Percentiles rank a stretch among this genome's conserved stretches.
These are phyloP conservation scores for Parmales sp. DNA, from an alignment of 108 stramenopile genomes.

Conservation along the genomic window DNA sequence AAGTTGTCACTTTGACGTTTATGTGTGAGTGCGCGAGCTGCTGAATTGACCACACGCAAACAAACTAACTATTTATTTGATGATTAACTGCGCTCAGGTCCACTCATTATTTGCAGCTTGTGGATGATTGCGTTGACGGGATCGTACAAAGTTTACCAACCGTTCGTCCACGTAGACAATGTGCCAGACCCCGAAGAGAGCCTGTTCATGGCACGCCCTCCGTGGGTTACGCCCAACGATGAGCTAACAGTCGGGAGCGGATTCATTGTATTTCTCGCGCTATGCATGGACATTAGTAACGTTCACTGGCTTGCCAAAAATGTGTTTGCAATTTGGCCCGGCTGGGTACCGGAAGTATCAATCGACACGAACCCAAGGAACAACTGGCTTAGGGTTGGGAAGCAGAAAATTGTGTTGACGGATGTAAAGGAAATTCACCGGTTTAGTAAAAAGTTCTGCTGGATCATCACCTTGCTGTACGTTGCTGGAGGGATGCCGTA, in stretches of 20 bases:
- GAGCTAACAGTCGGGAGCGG: background rate
- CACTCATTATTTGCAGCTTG: background rate
- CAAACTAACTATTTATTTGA: no score
- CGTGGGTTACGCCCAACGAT: background rate
- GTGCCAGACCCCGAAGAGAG: background rate
- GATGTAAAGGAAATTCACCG: conserved; percentile 4
- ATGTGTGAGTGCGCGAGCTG: background rate
- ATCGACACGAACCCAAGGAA: conserved; percentile 6
- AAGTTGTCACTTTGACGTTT: background rate
- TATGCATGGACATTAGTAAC: conserved; percentile 3
- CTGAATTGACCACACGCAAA: no score
- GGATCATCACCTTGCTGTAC: background rate
- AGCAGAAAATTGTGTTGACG: conserved; percentile 4
- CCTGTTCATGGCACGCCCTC: background rate
- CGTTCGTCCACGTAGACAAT: background rate
- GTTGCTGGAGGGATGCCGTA: background rate
- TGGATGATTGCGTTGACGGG: background rate
- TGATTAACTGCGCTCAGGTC: no score
- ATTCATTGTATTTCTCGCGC: background rate
- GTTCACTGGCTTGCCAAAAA: background rate
- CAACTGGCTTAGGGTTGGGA: conserved; percentile 10
- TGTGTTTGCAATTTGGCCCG: background rate
- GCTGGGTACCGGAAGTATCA: background rate
- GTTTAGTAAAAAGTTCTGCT: background rate
- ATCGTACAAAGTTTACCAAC: background rate